phyloP scores from a whole-genome alignment of 1,284 basidiomycete species.

The Pseudozyma flocculosa region DNA sequence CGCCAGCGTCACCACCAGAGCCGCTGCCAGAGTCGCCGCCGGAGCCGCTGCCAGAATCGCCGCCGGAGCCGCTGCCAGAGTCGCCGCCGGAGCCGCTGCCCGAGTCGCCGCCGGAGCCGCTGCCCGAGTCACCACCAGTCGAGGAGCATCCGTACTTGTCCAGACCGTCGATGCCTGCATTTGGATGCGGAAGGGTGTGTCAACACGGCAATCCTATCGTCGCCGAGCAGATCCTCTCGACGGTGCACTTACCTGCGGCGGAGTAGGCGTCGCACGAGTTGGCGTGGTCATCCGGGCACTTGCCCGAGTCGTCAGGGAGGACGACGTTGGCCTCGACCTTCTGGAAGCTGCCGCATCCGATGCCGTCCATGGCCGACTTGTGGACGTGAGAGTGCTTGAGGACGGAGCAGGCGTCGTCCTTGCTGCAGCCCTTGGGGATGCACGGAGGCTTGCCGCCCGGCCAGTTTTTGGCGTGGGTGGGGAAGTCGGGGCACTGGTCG shows the following conservation, averaged over 20 bases:
- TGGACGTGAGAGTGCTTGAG: constrained; percentile 13
- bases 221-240: no score
- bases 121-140: neutral
- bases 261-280: constrained; percentile 26
- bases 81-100: no score
- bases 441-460: constrained; percentile 22
- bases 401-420: constrained; percentile 33
- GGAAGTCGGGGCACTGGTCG: constrained; percentile 21
- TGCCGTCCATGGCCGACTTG: neutral
- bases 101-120: neutral
- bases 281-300: neutral
- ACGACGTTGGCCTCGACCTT: neutral
- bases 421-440: constrained; percentile 17
- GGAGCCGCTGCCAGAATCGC: no score
- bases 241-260: neutral
- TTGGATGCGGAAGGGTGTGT: no score
- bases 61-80: no score
- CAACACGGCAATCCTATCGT: no score
- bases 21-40: no score
- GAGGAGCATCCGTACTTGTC: constrained; percentile 12
- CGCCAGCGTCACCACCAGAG: no score
- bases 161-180: neutral
- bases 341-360: neutral
- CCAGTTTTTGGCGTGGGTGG: constrained; percentile 5
- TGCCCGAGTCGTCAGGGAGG: neutral